These are phyloP conservation scores for Arxiozyma heterogenica DNA, from an alignment of 1,139 yeast species.

Conservation along the genomic window DNA sequence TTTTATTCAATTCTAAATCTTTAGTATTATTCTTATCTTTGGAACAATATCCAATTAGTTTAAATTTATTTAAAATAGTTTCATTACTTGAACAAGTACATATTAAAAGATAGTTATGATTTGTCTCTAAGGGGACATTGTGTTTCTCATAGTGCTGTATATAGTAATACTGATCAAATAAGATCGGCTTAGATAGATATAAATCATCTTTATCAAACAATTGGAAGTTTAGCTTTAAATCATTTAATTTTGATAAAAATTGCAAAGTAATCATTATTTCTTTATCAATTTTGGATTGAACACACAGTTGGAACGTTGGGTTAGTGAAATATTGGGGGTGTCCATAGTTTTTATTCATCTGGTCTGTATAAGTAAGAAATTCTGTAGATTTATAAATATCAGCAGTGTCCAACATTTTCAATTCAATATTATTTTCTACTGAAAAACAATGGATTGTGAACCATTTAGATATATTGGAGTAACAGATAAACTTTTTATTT, in stretches of 20 bases:
- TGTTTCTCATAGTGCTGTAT: conserved; percentile 24
- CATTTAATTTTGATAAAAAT: conserved; percentile 31
- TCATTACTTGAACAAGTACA: conserved; percentile 19
- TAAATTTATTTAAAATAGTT: conserved; percentile 5
- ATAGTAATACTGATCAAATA: conserved; percentile 32
- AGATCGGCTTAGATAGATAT: conserved; percentile 27
- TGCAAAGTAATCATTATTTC: conserved; percentile 35
- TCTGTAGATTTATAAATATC: neutral
- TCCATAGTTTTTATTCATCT: conserved; percentile 2
- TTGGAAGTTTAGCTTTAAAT: conserved; percentile 29
- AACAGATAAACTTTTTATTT: conserved; percentile 21
- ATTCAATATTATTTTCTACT: conserved; percentile 22
- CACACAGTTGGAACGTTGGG: conserved; percentile 48
- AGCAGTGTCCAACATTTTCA: conserved; percentile 19
- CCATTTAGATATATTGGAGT: conserved; percentile 21
- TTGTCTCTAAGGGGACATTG: conserved; percentile 34
- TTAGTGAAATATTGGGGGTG: conserved; percentile 40
- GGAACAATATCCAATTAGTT: conserved; percentile 3
- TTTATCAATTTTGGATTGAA: conserved; percentile 13
- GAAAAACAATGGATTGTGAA: conserved; percentile 32
- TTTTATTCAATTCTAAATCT: neutral
- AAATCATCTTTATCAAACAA: conserved; percentile 30
- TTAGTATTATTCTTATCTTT: neutral
- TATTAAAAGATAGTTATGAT: conserved; percentile 32
- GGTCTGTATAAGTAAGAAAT: neutral